Conservation (phyloP, 176 grass and related monocot species). For the Rhipidocladum racemiflorum region DNA sequence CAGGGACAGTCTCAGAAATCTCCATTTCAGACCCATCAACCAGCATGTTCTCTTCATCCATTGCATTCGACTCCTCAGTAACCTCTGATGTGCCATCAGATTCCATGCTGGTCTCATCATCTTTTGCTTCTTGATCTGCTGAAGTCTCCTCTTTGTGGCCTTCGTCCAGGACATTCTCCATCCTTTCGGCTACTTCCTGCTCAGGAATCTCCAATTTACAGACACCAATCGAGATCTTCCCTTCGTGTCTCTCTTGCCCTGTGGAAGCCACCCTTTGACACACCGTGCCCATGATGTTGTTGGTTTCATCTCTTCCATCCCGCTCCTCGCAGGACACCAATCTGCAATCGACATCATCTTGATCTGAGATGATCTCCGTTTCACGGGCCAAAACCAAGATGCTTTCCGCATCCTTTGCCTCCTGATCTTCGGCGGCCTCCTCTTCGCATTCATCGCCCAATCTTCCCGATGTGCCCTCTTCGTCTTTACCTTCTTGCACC, state of each 20-base stretch:
- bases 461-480: slow-evolving; percentile 6
- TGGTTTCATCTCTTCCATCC: neutral
- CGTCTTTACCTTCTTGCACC: neutral
- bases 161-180: neutral
- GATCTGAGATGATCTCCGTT: neutral
- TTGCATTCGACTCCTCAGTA: neutral
- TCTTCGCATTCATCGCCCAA: neutral
- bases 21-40: slow-evolving; percentile 42
- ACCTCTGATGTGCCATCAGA: neutral
- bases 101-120: neutral
- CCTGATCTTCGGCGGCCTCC: neutral
- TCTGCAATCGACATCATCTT: neutral
- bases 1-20: slow-evolving; percentile 15
- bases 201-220: neutral
- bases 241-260: neutral
- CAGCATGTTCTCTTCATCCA: neutral
- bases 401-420: neutral
- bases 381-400: neutral
- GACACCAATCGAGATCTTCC: neutral
- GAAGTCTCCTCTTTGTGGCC: neutral
- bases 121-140: neutral
- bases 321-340: slow-evolving; percentile 10
- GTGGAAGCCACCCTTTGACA: slow-evolving; percentile 2
- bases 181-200: neutral
- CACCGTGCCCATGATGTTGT: neutral